Evolutionary conservation across 805 yeast genomes (phyloP).

Genomic region (Candida pseudoglaebosa): DNA sequence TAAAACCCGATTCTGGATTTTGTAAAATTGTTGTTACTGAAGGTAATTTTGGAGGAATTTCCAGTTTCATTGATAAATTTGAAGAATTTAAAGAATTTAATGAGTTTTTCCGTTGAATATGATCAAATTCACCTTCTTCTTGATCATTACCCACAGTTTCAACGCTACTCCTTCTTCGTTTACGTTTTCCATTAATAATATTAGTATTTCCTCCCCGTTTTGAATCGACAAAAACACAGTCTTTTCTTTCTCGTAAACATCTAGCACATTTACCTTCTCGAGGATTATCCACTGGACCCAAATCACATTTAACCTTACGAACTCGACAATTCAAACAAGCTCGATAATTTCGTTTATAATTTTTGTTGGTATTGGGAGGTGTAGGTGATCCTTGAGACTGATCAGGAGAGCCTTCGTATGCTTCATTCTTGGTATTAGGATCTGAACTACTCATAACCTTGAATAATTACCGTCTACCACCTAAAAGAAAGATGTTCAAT

Average conservation of each 20-base stretch:
- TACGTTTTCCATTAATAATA: constrained; percentile 44
- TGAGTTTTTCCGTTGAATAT: constrained; percentile 1
- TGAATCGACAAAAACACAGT: constrained; percentile 61
- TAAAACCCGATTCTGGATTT: constrained; percentile 1
- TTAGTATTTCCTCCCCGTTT: constrained; percentile 27
- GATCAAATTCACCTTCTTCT: background rate
- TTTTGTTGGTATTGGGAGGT: constrained; percentile 8
- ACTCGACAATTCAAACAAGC: constrained; percentile 86
- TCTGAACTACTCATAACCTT: background rate
- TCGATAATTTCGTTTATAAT: constrained; percentile 62
- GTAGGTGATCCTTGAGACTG: background rate
- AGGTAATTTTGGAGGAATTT: constrained; percentile 4
- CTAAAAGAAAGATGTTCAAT: background rate
- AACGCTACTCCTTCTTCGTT: constrained; percentile 40
- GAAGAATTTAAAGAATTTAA: too few relatives aligned
- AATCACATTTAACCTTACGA: constrained; percentile 81
- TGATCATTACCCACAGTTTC: background rate
- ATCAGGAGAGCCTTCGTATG: background rate
- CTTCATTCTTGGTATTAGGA: background rate
- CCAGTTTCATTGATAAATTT: background rate
- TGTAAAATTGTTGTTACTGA: constrained; percentile 4
- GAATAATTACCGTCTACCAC: too few relatives aligned
- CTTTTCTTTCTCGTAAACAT: constrained; percentile 76
- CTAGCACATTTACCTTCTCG: constrained; percentile 80
- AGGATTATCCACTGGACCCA: constrained; percentile 73